Evolutionary conservation across 495 filamentous ascomycete genomes (phyloP).

Genomic region (Aspergillus cavernicola): DNA sequence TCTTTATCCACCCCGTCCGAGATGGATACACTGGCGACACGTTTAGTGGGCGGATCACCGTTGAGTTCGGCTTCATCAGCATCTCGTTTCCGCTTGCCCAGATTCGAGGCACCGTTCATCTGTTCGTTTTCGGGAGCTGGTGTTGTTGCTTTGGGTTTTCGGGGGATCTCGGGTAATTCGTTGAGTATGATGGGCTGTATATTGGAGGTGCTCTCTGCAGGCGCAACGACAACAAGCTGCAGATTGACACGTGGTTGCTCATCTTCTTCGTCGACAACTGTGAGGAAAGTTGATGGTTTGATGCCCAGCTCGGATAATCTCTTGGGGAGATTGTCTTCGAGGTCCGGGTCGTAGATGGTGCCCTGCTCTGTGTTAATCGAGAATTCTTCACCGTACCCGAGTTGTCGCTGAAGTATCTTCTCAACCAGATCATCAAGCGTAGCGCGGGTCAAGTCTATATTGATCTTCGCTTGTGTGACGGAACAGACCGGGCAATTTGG

Average conservation of each 20-base stretch:
- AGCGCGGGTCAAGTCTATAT: slow-evolving; percentile 67
- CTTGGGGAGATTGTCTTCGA: slow-evolving; percentile 80
- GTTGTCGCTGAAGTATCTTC: slow-evolving; percentile 58
- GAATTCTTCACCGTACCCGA: slow-evolving; percentile 84
- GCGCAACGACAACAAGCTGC: slow-evolving; percentile 52
- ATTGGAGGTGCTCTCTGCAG: slow-evolving; percentile 35
- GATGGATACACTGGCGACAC: slow-evolving; percentile 29
- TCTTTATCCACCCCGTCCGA: slow-evolving; percentile 29
- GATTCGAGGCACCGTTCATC: slow-evolving; percentile 20
- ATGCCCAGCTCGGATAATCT: slow-evolving; percentile 75
- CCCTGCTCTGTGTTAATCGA: slow-evolving; percentile 68
- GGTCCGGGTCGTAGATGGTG: slow-evolving; percentile 80
- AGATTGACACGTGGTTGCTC: slow-evolving; percentile 79
- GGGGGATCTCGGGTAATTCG: slow-evolving; percentile 45
- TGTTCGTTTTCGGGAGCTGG: slow-evolving; percentile 16
- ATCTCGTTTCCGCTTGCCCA: slow-evolving; percentile 44
- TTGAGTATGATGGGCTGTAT: slow-evolving; percentile 45
- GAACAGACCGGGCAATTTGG: slow-evolving; percentile 80
- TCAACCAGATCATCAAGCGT: slow-evolving; percentile 82
- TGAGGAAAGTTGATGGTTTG: slow-evolving; percentile 71
- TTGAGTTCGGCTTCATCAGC: slow-evolving; percentile 40
- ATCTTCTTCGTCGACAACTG: slow-evolving; percentile 80
- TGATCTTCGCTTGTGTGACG: slow-evolving; percentile 59
- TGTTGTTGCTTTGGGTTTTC: slow-evolving; percentile 39
- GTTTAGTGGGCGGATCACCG: slow-evolving; percentile 42